Evolutionary conservation across 768 basidiomycete genomes (phyloP).

Genomic region (Phanerochaete carnosa): DNA sequence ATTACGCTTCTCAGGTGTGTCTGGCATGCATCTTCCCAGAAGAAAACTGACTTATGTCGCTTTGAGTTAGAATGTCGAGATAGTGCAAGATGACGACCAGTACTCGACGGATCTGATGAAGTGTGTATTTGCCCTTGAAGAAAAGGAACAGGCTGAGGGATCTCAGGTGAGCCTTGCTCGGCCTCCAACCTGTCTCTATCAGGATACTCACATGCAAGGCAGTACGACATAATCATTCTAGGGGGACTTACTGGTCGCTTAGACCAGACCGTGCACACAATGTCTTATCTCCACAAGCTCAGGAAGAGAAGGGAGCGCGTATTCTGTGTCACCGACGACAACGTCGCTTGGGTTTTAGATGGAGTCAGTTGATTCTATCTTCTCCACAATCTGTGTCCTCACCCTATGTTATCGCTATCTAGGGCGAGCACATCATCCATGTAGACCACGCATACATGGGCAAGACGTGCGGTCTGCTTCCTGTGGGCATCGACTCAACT

Average conservation of each 20-base stretch:
- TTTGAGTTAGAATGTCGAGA: constrained; percentile 53
- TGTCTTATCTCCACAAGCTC: constrained; percentile 82
- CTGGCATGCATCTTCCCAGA: background rate
- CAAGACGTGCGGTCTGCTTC: constrained; percentile 91
- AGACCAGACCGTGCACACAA: constrained; percentile 90
- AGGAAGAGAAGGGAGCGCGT: constrained; percentile 54
- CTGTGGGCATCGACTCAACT: constrained; percentile 78
- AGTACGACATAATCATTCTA: constrained; percentile 73
- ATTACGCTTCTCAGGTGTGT: constrained; percentile 60
- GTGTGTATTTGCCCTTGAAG: constrained; percentile 64
- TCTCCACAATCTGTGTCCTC: background rate
- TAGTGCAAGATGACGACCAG: constrained; percentile 69
- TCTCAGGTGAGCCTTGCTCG: constrained; percentile 33
- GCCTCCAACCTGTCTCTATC: background rate
- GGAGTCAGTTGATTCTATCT: constrained; percentile 37
- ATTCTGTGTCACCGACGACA: constrained; percentile 87
- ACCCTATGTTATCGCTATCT: background rate
- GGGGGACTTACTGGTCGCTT: constrained; percentile 90
- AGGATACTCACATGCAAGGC: constrained; percentile 14
- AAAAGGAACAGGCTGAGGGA: constrained; percentile 46
- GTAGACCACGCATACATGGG: constrained; percentile 76
- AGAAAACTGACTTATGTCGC: background rate
- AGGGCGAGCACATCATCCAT: constrained; percentile 83
- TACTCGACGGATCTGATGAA: constrained; percentile 97
- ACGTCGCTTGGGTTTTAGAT: constrained; percentile 86